Conservation (phyloP, 2,329 filamentous ascomycete species). For the Colletotrichum sp. region DNA sequence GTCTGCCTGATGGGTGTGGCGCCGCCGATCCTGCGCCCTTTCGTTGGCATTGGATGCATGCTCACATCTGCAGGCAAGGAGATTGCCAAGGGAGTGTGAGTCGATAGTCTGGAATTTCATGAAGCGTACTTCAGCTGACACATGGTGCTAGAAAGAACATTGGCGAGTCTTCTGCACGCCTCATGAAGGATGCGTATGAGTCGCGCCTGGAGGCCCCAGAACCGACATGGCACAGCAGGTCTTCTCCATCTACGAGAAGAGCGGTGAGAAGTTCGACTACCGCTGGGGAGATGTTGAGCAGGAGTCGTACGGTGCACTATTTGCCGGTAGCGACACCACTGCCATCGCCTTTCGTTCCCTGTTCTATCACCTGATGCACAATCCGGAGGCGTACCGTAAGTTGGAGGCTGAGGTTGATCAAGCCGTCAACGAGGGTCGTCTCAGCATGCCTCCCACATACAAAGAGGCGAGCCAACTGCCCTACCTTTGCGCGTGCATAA, state of each 20-base stretch:
- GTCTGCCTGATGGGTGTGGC: neutral
- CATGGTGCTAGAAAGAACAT: neutral
- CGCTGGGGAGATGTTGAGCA: neutral
- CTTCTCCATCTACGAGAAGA: neutral
- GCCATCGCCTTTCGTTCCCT: constrained; percentile 36
- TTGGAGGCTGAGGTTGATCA: constrained; percentile 34
- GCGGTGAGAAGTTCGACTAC: neutral
- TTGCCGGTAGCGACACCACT: constrained; percentile 42
- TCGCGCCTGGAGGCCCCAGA: neutral
- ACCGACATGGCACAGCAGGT: neutral
- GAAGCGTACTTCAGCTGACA: neutral
- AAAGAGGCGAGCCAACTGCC: constrained; percentile 17
- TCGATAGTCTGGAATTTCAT: neutral
- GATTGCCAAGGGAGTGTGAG: neutral
- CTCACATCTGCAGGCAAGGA: neutral
- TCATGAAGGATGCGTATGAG: neutral
- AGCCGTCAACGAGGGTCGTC: neutral
- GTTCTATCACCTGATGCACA: constrained; percentile 41
- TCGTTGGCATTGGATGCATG: neutral
- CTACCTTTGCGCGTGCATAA: constrained; percentile 50
- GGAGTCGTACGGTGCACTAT: constrained; percentile 18
- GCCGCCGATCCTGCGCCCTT: neutral
- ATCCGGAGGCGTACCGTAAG: constrained; percentile 29
- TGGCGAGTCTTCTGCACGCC: neutral
- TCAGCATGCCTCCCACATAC: constrained; percentile 16